Evolutionary conservation across 2,329 filamentous ascomycete genomes (phyloP).

Genomic region (Aureobasidium uvarum): DNA sequence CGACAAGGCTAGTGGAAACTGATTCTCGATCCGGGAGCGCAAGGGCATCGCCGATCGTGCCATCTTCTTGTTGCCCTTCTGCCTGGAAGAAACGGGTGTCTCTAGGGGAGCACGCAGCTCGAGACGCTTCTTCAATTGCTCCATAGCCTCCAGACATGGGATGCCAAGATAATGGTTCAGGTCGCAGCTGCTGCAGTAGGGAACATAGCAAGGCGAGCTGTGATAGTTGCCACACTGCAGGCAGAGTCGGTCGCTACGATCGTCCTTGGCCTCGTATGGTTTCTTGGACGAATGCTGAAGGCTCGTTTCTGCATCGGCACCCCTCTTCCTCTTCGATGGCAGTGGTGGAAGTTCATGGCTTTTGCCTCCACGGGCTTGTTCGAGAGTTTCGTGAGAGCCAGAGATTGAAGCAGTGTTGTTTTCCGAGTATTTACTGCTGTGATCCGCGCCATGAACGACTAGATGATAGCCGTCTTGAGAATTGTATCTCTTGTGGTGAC

Average conservation of each 20-base stretch:
- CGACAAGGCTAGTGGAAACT: neutral
- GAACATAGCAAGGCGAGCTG: conserved; percentile 10
- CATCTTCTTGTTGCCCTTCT: neutral
- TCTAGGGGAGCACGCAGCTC: no score
- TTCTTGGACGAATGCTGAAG: neutral
- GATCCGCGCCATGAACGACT: neutral
- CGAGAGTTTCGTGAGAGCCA: neutral
- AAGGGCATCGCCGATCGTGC: neutral
- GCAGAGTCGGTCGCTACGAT: conserved; percentile 2
- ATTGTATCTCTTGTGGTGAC: neutral
- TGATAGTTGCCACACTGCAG: conserved; percentile 13
- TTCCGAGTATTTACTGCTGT: neutral
- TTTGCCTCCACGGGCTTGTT: neutral
- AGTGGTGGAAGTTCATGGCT: neutral
- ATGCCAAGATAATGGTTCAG: neutral
- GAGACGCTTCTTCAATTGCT: conserved; percentile 2
- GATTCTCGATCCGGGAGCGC: neutral
- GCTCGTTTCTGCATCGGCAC: neutral
- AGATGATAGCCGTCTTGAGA: conserved; percentile 1
- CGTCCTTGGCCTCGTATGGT: neutral
- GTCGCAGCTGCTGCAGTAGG: neutral
- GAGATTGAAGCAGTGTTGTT: no score
- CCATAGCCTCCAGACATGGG: neutral
- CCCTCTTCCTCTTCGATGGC: neutral
- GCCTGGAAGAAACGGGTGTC: neutral